Conservation (phyloP, 176 grass and related monocot genomes). For the Poa pratensis region DNA sequence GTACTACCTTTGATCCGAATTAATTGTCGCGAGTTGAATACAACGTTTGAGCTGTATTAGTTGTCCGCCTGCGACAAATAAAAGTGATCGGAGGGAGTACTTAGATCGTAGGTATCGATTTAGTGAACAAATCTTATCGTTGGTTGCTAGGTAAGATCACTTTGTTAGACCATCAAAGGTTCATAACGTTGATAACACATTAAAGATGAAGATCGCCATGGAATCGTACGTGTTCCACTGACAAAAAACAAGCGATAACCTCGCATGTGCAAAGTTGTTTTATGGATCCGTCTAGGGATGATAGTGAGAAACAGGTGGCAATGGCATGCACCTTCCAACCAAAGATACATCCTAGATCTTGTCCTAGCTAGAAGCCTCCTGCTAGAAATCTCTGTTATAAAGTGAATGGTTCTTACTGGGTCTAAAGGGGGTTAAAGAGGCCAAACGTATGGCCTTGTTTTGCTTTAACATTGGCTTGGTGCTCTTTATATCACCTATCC, state of each 20-base stretch:
- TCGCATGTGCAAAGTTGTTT: constrained; percentile 27
- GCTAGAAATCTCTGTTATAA: constrained; percentile 43
- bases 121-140: too few species aligned
- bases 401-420: constrained; percentile 38
- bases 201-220: background rate
- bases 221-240: constrained; percentile 18
- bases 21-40: too few species aligned
- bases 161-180: background rate
- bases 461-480: constrained; percentile 39
- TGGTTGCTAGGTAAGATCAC: background rate
- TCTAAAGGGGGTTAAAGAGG: constrained; percentile 50
- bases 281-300: background rate
- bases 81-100: too few species aligned
- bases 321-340: constrained; percentile 23
- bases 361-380: constrained; percentile 22
- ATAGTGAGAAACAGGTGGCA: background rate
- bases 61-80: too few species aligned
- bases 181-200: background rate
- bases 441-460: constrained; percentile 14
- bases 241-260: background rate
- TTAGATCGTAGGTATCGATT: too few species aligned
- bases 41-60: too few species aligned
- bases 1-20: background rate
- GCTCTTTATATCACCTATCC: constrained; percentile 33
- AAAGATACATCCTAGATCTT: constrained; percentile 13